A percentile compares a stretch with the other conserved stretches of the same genome.
These are phyloP conservation scores for Alternaria panax DNA, from an alignment of 2,329 filamentous ascomycete genomes.

Conservation along the genomic window DNA sequence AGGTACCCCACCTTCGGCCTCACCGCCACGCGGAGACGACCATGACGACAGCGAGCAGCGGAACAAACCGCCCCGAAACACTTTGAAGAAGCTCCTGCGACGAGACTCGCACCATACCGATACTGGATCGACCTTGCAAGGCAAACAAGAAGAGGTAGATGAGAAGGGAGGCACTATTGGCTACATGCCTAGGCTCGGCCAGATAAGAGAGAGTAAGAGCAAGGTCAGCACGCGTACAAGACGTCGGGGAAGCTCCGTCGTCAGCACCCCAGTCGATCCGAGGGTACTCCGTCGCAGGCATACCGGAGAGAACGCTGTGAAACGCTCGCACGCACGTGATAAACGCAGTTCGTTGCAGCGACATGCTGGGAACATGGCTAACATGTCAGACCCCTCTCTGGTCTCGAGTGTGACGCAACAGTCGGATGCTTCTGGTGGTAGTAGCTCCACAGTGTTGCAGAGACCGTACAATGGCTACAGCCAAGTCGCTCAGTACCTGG, in stretches of 20 bases:
- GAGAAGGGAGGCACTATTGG: slow-evolving; percentile 30
- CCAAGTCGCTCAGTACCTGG: slow-evolving; percentile 32
- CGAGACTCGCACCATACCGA: slow-evolving; percentile 26
- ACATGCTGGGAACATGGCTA: slow-evolving; percentile 37
- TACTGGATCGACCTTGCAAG: slow-evolving; percentile 15
- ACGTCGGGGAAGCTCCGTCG: slow-evolving; percentile 32
- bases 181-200: slow-evolving; percentile 52
- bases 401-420: slow-evolving; percentile 52
- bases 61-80: slow-evolving; percentile 27
- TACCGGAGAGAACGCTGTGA: slow-evolving; percentile 30
- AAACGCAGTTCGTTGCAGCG: slow-evolving; percentile 46
- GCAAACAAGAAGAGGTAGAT: slow-evolving; percentile 24
- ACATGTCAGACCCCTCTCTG: slow-evolving; percentile 52
- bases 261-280: slow-evolving; percentile 26
- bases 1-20: slow-evolving; percentile 24
- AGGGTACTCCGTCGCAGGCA: slow-evolving; percentile 28
- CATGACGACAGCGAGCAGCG: slow-evolving; percentile 34
- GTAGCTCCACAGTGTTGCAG: slow-evolving; percentile 56
- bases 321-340: slow-evolving; percentile 40
- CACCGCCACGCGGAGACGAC: slow-evolving; percentile 30
- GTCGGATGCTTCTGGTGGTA: slow-evolving; percentile 54
- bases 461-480: slow-evolving; percentile 50
- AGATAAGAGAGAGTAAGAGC: slow-evolving; percentile 52
- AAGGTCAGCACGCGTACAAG: slow-evolving; percentile 37
- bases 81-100: slow-evolving; percentile 32